A percentile compares a stretch with the other conserved stretches of the same genome.
Conservation (phyloP, 768 basidiomycete species). For the Calocybe indica region DNA sequence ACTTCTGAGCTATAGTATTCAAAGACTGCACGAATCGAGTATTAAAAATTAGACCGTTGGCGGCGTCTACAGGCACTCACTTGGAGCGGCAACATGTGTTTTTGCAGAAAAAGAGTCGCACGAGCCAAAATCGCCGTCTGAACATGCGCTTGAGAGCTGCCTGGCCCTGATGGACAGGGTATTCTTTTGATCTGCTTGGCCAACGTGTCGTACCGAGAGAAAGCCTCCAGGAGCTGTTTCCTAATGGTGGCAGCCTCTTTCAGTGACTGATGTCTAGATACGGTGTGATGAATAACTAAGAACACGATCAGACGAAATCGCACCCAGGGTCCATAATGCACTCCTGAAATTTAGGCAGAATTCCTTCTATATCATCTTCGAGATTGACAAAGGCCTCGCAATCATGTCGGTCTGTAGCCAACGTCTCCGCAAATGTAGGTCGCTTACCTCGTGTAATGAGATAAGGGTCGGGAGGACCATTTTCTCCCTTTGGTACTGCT, state of each 20-base stretch:
- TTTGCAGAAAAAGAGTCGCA: constrained; percentile 78
- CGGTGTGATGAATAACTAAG: background rate
- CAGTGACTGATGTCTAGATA: constrained; percentile 23
- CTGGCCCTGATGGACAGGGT: constrained; percentile 53
- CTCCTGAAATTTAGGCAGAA: constrained; percentile 86
- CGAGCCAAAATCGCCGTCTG: constrained; percentile 76
- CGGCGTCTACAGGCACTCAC: constrained; percentile 24
- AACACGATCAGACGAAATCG: constrained; percentile 4
- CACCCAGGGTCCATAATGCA: constrained; percentile 68
- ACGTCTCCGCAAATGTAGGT: background rate
- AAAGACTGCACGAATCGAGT: background rate
- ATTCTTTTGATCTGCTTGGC: constrained; percentile 79
- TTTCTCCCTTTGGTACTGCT: constrained; percentile 72
- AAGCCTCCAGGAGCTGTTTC: constrained; percentile 78
- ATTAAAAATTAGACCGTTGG: background rate
- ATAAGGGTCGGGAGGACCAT: constrained; percentile 53
- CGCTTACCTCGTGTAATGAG: constrained; percentile 62
- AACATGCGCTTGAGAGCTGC: constrained; percentile 77
- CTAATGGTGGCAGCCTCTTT: constrained; percentile 66
- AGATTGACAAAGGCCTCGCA: constrained; percentile 60
- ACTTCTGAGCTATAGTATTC: background rate
- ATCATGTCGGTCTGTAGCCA: background rate
- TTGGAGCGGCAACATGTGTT: constrained; percentile 86
- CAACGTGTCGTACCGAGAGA: constrained; percentile 84
- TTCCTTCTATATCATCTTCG: constrained; percentile 87